These are phyloP conservation scores for Hippophae rhamnoides DNA, from an alignment of 306 rosid species.

Conservation along the genomic window DNA sequence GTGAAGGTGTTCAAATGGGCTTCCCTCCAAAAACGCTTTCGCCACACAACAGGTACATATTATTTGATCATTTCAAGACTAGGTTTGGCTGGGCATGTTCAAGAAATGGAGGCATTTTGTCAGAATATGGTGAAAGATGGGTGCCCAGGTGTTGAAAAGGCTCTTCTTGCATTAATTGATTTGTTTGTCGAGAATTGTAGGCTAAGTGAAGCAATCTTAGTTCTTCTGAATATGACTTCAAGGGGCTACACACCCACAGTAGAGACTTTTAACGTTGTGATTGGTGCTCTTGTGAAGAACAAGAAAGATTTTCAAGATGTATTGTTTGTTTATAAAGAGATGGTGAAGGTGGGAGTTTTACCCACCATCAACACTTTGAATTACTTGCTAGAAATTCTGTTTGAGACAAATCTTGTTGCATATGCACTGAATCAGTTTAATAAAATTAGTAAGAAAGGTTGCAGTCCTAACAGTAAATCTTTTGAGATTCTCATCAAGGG, in stretches of 20 bases:
- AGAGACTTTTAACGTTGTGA: constrained; percentile 48
- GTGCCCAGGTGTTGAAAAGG: constrained; percentile 50
- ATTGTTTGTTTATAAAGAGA: constrained; percentile 77
- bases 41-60: constrained; percentile 50
- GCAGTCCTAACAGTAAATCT: constrained; percentile 56
- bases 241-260: constrained; percentile 43
- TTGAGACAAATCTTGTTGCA: constrained; percentile 31
- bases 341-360: constrained; percentile 57
- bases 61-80: constrained; percentile 45
- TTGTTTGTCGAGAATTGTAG: constrained; percentile 40
- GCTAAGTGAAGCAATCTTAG: constrained; percentile 46
- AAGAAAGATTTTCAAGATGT: constrained; percentile 43
- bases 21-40: constrained; percentile 52
- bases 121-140: constrained; percentile 46
- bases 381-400: constrained; percentile 55
- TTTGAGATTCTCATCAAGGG: constrained; percentile 58
- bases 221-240: constrained; percentile 45
- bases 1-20: constrained; percentile 73
- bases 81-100: constrained; percentile 61
- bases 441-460: constrained; percentile 69
- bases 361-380: constrained; percentile 69
- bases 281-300: constrained; percentile 47
- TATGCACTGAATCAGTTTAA: constrained; percentile 71
- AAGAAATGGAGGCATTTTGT: constrained; percentile 52
- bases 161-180: constrained; percentile 38